Evolutionary conservation across 2,329 filamentous ascomycete genomes (phyloP), one percentile per base, ranked within the genome.

Genomic region (Pseudocercospora musae): DNA sequence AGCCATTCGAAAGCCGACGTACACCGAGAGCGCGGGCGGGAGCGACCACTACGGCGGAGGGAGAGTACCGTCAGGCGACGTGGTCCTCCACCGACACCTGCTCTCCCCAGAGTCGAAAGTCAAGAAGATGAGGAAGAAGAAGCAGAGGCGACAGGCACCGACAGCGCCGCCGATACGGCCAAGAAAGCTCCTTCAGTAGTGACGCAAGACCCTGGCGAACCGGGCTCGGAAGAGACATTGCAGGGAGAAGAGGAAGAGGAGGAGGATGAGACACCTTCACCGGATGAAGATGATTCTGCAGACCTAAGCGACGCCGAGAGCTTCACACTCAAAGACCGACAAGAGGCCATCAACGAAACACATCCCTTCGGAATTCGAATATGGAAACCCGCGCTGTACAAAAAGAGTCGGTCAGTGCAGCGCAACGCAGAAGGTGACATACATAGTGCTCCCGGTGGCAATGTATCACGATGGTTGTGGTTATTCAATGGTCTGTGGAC

Each of bases 311-410:
- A 98, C 70, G 90, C 95, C 1, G 95, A 97, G 78, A 98, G 94
- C 79, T 99, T 99, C 75, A 99, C 95, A 0, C 84, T 99, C 70
- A 96, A 96, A 76, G 95, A 99, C 76, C 87, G 95, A 60, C 95
- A 99, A 78, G 88, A 96, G 75, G 95, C 95, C 68, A 99, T 99
- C 82, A 99, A 99, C 78, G 89, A 96, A 76, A 99, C 95, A 0
- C 95, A 99, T 81, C 95, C 95, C 0, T 99, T 99, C 72, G 95
- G 95, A 82, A 98, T 99, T 74, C 88, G 96, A 75, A 91, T 99
- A 66, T 99, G 95, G 95, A 99, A 99, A 77, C 95, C 95, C 48
- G 96, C 95, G 1, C 78, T 99, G 66, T 99, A 99, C 84, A 99
- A 99, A 79, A 99, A 99, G 78, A 89, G 90, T 71, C 88, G 95